Base-by-base conservation (phyloP, 345 rosid species). In the Cardamine occulta region DNA sequence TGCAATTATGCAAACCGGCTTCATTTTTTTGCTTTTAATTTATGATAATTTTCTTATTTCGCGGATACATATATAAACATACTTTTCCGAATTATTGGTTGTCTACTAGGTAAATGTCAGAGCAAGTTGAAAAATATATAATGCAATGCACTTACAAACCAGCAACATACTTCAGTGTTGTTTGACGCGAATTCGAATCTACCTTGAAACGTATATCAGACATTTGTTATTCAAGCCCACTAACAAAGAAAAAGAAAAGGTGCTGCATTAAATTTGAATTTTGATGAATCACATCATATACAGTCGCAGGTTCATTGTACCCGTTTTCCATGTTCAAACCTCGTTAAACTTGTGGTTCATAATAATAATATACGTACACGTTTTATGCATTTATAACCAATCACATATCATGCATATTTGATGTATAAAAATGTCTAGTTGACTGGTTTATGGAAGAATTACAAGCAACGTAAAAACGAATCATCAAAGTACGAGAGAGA, bases 121-220 rank as follows among this genome's bases (percentile, higher is more conserved):
- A 55, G 40, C 63, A 40, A 10, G 49, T 59, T 42, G 7, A 34
- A 31, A 26, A 23, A 14, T 29, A 5, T 23, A 49, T 70, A 31
- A 61, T 21, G 48, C 17, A 60, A 63, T 53, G 58, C 62, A 28
- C 39, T 62, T 62, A 37, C 10, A 62, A n/a, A 49, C 63, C 52
- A 61, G 15, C 74, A 71, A 5, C 5, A 28, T 51, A 26, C 18
- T 17, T 60, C 19, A 58, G 32, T 31, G 17, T 31, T 45, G 18
- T 21, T 47, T 45, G 39, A 60, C 39, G 31, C 17, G 15, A 39
- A 37, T 39, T 29, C 17, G 11, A 51, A 49, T 35, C 19, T 51
- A 49, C 17, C 13, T 51, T 28, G 35, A 24, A 63, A 63, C 11
- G 5, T 54, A 28, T 18, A 47, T 63, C 21, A 52, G 24, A 39